A percentile compares a stretch with the other conserved stretches of the same genome.
Evolutionary conservation across 441 rosid genomes (phyloP).

Genomic region (Populus hybrid): DNA sequence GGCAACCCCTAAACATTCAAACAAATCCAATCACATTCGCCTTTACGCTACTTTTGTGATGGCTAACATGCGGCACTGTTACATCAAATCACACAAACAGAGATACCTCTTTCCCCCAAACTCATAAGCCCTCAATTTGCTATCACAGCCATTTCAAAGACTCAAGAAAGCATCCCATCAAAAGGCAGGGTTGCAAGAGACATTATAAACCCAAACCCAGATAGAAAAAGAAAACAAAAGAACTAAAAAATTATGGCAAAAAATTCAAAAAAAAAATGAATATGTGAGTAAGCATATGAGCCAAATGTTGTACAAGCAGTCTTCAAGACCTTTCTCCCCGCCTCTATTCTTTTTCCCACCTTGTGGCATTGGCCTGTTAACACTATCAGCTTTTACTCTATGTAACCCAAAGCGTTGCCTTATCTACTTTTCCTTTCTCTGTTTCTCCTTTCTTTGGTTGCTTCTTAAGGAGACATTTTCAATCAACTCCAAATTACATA

Average conservation of each 20-base stretch:
- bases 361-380: too few species aligned
- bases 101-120: constrained; percentile 6
- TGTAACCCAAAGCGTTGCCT: constrained; percentile 24
- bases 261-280: not conserved
- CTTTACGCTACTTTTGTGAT: constrained; percentile 26
- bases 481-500: constrained; percentile 14
- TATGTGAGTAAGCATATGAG: constrained; percentile 20
- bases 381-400: constrained; percentile 23
- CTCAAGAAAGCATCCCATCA: constrained; percentile 35
- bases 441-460: constrained; percentile 12
- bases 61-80: constrained; percentile 33
- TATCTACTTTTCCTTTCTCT: constrained; percentile 6
- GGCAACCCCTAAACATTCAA: constrained; percentile 39
- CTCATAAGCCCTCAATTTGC: constrained; percentile 6
- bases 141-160: constrained; percentile 26
- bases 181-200: constrained; percentile 44
- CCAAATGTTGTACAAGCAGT: too few species aligned
- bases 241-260: not conserved
- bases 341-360: too few species aligned
- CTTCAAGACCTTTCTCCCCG: too few species aligned
- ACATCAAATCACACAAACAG: constrained; percentile 43
- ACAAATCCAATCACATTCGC: constrained; percentile 37
- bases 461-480: constrained; percentile 13
- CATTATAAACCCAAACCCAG: too few species aligned
- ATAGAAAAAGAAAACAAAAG: constrained; percentile 8